Percentiles rank a stretch among this genome's conserved stretches.
Evolutionary conservation across 805 yeast species (phyloP).

Genomic region (Saturnispora silvae): DNA sequence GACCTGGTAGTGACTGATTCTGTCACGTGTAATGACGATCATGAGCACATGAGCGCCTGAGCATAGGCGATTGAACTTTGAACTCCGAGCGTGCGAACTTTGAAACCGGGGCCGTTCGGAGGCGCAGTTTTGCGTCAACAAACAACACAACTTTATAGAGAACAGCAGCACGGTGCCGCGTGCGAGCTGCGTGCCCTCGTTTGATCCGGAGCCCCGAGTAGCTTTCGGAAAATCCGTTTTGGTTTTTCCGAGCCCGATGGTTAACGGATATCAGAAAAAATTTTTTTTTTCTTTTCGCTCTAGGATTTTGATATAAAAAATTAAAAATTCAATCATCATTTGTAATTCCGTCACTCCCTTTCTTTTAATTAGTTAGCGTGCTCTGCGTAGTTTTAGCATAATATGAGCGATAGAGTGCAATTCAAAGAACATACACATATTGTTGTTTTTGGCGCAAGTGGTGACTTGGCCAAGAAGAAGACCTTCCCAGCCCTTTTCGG

Average conservation of each 20-base stretch:
- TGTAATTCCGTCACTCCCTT: background rate
- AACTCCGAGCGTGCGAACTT: background rate
- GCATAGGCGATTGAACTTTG: background rate
- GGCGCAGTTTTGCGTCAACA: too few relatives aligned
- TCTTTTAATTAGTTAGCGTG: background rate
- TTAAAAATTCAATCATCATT: background rate
- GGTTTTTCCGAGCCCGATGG: too few relatives aligned
- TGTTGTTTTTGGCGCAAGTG: constrained; percentile 90
- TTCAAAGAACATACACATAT: constrained; percentile 61
- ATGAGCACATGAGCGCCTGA: constrained; percentile 2
- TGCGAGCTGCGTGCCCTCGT: too few relatives aligned
- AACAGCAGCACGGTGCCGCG: too few relatives aligned
- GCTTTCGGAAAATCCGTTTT: too few relatives aligned
- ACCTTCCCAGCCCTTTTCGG: constrained; percentile 85
- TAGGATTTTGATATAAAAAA: too few relatives aligned
- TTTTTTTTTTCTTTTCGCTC: too few relatives aligned
- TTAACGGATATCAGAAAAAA: too few relatives aligned
- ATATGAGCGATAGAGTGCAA: constrained; percentile 16
- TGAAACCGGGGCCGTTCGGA: too few relatives aligned
- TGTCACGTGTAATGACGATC: constrained; percentile 2
- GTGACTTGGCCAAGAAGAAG: constrained; percentile 91
- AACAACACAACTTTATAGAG: too few relatives aligned
- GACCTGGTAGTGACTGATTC: constrained; percentile 1
- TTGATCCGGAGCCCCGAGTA: too few relatives aligned
- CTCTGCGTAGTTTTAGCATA: too few relatives aligned